Percentiles rank a stretch among this genome's conserved stretches.
Conservation (phyloP, 306 rosid genomes). For the Erythrophleum fordii region DNA sequence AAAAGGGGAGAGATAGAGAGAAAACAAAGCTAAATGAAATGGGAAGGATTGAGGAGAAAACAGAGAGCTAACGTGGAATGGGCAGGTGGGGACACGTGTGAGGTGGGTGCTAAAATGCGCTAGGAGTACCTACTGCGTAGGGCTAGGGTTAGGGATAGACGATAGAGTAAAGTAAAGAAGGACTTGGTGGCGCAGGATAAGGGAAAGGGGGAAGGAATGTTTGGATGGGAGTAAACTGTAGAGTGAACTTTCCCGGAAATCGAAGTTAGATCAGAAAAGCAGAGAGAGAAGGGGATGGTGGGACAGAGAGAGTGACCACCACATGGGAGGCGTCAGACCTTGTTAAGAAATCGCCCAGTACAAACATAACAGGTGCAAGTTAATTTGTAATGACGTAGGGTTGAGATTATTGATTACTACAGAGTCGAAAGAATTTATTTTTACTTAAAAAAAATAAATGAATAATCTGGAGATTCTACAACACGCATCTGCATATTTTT, state of each 20-base stretch:
- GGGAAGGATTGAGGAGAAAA: not conserved
- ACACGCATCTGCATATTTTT: too few relatives aligned
- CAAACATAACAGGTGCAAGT: conserved; percentile 1
- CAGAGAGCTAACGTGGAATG: conserved; percentile 56
- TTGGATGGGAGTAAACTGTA: conserved; percentile 22
- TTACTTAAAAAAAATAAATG: too few relatives aligned
- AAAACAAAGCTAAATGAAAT: conserved; percentile 35
- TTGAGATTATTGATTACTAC: not conserved
- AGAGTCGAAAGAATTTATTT: too few relatives aligned
- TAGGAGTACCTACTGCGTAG: not conserved
- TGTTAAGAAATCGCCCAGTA: conserved; percentile 40
- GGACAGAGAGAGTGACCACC: conserved; percentile 63
- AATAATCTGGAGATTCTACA: too few relatives aligned
- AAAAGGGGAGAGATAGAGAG: not conserved
- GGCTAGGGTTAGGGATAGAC: not conserved
- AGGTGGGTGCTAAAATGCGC: conserved; percentile 60
- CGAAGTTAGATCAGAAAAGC: conserved; percentile 55
- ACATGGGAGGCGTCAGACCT: conserved; percentile 84
- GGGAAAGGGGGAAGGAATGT: conserved; percentile 31
- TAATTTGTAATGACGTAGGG: not conserved
- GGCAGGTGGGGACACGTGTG: conserved; percentile 55
- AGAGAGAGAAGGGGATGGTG: conserved; percentile 35
- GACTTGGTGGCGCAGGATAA: not conserved
- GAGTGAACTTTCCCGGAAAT: conserved; percentile 67
- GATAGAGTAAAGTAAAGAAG: not conserved